These are phyloP conservation scores for Epichloe baconii DNA, from an alignment of 2,329 filamentous ascomycete genomes.

Conservation along the genomic window DNA sequence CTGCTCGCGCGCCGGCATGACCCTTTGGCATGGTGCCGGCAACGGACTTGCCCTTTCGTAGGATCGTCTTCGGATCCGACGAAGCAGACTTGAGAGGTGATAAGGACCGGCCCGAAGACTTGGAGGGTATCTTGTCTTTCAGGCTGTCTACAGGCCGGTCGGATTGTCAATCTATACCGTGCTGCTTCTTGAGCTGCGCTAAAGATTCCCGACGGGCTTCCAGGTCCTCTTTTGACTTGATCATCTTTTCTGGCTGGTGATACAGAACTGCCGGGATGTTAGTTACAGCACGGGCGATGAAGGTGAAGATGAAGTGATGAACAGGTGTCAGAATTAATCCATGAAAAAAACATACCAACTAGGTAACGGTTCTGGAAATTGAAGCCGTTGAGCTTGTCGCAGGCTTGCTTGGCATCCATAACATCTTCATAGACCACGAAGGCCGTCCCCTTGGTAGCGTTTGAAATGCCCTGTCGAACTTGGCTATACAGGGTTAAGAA, in stretches of 20 bases:
- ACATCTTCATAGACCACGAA: constrained; percentile 99
- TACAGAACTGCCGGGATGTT: constrained; percentile 37
- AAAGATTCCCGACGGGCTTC: constrained; percentile 90
- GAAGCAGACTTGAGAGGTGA: constrained; percentile 28
- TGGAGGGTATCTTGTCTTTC: constrained; percentile 28
- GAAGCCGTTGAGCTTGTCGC: constrained; percentile 99
- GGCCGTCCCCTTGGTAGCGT: constrained; percentile 94
- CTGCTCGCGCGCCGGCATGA: constrained; percentile 25
- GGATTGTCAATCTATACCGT: constrained; percentile 94
- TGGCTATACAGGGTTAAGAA: constrained; percentile 46
- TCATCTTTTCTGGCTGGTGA: constrained; percentile 53
- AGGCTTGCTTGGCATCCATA: constrained; percentile 95
- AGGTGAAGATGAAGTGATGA: neutral
- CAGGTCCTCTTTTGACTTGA: constrained; percentile 83
- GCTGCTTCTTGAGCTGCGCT: constrained; percentile 94
- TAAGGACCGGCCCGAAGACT: constrained; percentile 50
- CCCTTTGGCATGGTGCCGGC: constrained; percentile 21
- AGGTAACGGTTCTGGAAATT: constrained; percentile 99
- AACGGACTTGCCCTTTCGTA: constrained; percentile 28
- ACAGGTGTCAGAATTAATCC: constrained; percentile 1
- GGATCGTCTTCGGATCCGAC: constrained; percentile 29
- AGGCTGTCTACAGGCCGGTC: constrained; percentile 51
- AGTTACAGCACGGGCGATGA: neutral
- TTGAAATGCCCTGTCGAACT: constrained; percentile 95
- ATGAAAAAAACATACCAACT: constrained; percentile 54